Evolutionary conservation across 495 filamentous ascomycete genomes (phyloP).

Genomic region (Aspergillus kassunensis): DNA sequence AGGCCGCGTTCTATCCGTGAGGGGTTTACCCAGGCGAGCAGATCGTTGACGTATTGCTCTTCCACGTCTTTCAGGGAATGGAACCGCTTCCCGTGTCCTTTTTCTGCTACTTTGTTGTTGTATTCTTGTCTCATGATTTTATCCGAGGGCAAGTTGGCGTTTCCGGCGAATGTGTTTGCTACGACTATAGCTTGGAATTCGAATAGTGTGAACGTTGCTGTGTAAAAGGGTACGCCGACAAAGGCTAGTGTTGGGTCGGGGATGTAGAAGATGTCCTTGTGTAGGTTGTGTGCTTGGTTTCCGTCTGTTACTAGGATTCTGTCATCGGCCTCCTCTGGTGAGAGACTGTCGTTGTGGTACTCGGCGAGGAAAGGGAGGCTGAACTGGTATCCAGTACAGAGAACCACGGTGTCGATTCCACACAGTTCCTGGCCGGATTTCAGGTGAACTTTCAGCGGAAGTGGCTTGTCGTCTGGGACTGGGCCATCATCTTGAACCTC

Average conservation of each 20-base stretch:
- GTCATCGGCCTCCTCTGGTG: constrained; percentile 37
- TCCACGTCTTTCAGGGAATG: constrained; percentile 53
- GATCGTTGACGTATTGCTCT: constrained; percentile 49
- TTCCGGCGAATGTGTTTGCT: constrained; percentile 52
- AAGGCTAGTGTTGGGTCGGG: constrained; percentile 59
- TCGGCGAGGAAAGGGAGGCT: constrained; percentile 53
- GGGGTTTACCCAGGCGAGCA: constrained; percentile 53
- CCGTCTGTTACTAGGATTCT: constrained; percentile 59
- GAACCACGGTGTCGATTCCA: constrained; percentile 50
- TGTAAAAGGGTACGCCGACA: constrained; percentile 57
- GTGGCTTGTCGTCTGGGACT: constrained; percentile 31
- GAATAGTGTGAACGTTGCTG: constrained; percentile 60
- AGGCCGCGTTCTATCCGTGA: constrained; percentile 26
- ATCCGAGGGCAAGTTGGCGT: constrained; percentile 43
- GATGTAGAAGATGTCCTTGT: constrained; percentile 66
- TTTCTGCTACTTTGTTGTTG: constrained; percentile 37
- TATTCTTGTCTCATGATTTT: constrained; percentile 53
- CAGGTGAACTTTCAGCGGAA: constrained; percentile 33
- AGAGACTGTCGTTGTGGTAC: constrained; percentile 35
- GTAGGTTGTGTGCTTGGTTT: constrained; percentile 61
- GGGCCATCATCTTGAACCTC: constrained; percentile 19
- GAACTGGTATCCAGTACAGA: constrained; percentile 65
- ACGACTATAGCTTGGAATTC: constrained; percentile 62
- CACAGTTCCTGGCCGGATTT: constrained; percentile 42
- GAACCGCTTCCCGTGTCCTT: constrained; percentile 42